A percentile compares a stretch with the other conserved stretches of the same genome.
Evolutionary conservation across 2,329 filamentous ascomycete genomes (phyloP).

Genomic region (Sporothrix phasma): DNA sequence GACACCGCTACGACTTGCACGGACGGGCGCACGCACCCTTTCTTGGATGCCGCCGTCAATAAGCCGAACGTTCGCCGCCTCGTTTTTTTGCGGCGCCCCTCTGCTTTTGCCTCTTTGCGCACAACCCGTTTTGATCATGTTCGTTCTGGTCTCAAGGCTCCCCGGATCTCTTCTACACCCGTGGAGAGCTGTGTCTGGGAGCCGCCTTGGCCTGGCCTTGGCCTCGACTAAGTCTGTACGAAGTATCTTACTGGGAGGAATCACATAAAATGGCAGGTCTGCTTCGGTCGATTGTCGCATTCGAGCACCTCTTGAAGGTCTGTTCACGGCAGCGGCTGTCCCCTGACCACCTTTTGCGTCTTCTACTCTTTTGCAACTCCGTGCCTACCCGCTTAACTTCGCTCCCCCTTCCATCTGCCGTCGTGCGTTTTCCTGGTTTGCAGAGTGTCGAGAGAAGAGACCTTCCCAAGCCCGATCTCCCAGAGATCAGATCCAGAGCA

Average conservation of each 20-base stretch:
- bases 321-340: neutral
- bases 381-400: neutral
- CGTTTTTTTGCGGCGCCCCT: neutral
- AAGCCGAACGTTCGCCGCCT: no score
- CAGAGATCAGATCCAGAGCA: no score
- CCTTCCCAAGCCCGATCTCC: no score
- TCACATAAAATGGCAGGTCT: no score
- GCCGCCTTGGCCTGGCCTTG: neutral
- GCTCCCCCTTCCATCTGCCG: neutral
- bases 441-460: no score
- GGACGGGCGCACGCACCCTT: conserved; percentile 1
- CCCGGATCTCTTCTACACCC: no score
- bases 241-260: no score
- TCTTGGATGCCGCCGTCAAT: neutral
- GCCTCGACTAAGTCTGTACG: neutral
- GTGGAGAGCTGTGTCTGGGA: neutral
- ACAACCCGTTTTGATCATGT: neutral
- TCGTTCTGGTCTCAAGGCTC: no score
- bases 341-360: neutral
- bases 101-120: neutral
- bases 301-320: neutral
- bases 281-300: neutral
- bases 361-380: neutral
- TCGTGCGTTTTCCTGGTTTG: conserved; percentile 1
- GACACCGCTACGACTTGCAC: neutral